Percentiles rank a stretch among this genome's conserved stretches.
Conservation (phyloP, 2,329 filamentous ascomycete species). For the Fusarium sp. region DNA sequence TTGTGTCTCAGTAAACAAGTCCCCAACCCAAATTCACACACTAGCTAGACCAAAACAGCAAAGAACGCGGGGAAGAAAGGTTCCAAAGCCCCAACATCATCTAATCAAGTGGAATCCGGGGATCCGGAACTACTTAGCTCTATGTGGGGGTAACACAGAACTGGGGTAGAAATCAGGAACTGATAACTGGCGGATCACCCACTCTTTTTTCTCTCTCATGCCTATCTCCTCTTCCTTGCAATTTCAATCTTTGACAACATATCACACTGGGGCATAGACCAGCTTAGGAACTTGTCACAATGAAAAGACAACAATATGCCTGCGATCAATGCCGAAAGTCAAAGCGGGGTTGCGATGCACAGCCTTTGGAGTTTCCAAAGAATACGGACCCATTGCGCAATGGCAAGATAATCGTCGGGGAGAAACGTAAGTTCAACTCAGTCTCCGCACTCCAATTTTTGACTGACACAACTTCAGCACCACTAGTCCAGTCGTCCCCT, state of each 20-base stretch:
- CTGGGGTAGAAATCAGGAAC: slow-evolving; percentile 1
- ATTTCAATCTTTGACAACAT: background rate
- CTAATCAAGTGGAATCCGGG: slow-evolving; percentile 27
- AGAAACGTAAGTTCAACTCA: slow-evolving; percentile 13
- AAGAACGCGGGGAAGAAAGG: slow-evolving; percentile 22
- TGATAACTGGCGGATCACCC: slow-evolving; percentile 4
- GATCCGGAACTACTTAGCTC: slow-evolving; percentile 16
- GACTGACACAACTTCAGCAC: background rate
- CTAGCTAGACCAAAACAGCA: slow-evolving; percentile 16
- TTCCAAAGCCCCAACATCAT: background rate
- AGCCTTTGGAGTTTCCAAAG: slow-evolving; percentile 7
- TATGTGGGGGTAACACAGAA: background rate
- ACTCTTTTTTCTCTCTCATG: background rate
- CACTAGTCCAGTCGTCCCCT: slow-evolving; percentile 18
- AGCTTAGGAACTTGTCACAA: background rate
- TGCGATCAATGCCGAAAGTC: slow-evolving; percentile 31
- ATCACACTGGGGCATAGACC: too few species aligned
- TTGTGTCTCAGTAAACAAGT: background rate
- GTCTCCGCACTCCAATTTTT: background rate
- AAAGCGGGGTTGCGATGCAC: slow-evolving; percentile 27
- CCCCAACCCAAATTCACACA: background rate
- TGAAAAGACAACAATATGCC: slow-evolving; percentile 32
- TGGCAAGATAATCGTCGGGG: slow-evolving; percentile 28
- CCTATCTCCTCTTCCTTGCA: background rate
- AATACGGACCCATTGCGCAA: slow-evolving; percentile 14